Evolutionary conservation across 1,284 basidiomycete species (phyloP).

Genomic region (Stereum hirsutum): DNA sequence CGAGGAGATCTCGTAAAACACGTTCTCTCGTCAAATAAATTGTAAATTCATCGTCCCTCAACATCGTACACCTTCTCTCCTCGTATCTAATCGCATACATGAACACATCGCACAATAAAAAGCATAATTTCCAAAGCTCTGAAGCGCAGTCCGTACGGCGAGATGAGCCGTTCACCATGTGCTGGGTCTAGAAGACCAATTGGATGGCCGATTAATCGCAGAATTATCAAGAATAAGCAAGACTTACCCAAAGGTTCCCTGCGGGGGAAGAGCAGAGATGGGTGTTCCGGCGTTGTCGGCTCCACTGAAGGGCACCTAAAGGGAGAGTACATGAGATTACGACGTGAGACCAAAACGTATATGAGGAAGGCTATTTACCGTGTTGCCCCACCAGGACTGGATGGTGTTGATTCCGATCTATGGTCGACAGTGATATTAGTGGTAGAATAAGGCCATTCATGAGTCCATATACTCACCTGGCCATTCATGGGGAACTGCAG

Average conservation of each 20-base stretch:
- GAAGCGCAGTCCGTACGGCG: too few species aligned
- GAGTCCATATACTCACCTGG: constrained; percentile 2
- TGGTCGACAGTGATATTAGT: constrained; percentile 21
- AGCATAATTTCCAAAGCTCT: too few species aligned
- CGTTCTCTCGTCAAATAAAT: too few species aligned
- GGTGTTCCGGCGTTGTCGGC: constrained; percentile 1
- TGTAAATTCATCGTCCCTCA: too few species aligned
- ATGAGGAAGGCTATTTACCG: constrained; percentile 17
- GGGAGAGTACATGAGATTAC: not conserved
- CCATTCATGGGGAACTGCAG: constrained; percentile 36
- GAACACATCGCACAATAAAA: too few species aligned
- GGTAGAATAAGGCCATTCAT: constrained; percentile 30
- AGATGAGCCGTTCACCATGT: too few species aligned
- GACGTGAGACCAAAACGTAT: not conserved
- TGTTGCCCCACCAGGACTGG: constrained; percentile 34
- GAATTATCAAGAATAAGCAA: too few species aligned
- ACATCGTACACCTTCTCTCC: too few species aligned
- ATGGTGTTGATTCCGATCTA: constrained; percentile 28
- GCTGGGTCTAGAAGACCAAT: too few species aligned
- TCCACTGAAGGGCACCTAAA: constrained; percentile 2
- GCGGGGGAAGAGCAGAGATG: not conserved
- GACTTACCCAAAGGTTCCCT: constrained; percentile 3
- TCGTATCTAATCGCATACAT: too few species aligned
- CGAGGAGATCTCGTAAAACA: too few species aligned
- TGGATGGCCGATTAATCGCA: too few species aligned